Percentiles rank a stretch among this genome's conserved stretches.
Evolutionary conservation across 208 protist genomes (phyloP).

Genomic region (Crithidia thermophila): DNA sequence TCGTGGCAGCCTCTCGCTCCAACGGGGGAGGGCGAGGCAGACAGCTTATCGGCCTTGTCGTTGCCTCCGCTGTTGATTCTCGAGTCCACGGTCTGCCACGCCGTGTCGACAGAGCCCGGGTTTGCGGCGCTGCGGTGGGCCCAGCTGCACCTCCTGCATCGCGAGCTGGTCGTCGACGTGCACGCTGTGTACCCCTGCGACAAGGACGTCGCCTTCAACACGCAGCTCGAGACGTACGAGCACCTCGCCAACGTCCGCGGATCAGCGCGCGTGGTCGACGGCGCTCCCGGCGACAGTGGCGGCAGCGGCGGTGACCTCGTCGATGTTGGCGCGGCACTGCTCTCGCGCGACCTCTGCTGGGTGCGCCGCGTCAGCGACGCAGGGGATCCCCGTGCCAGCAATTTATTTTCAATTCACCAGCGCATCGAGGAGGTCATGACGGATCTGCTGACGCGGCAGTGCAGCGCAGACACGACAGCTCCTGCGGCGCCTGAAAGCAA

Average conservation of each 20-base stretch:
- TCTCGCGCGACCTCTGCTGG: conserved; percentile 29
- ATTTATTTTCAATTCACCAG: conserved; percentile 31
- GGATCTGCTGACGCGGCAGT: background rate
- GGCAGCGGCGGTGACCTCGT: background rate
- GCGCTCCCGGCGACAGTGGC: background rate
- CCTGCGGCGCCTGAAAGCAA: background rate
- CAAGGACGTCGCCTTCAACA: conserved; percentile 58
- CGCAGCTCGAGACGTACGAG: conserved; percentile 46
- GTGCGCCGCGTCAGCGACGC: conserved; percentile 45
- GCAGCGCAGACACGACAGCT: background rate
- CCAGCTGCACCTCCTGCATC: conserved; percentile 41
- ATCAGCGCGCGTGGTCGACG: conserved; percentile 12
- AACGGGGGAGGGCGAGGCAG: background rate
- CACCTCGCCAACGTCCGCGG: conserved; percentile 40
- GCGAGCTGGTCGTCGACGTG: conserved; percentile 44
- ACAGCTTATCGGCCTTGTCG: background rate
- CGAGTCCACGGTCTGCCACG: conserved; percentile 47
- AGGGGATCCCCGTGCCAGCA: conserved; percentile 32
- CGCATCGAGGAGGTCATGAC: background rate
- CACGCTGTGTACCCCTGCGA: conserved; percentile 48
- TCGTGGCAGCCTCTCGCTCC: conserved; percentile 23
- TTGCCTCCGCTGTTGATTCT: conserved; percentile 44
- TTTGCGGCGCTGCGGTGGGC: conserved; percentile 51
- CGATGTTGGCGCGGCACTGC: conserved; percentile 38
- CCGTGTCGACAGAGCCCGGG: conserved; percentile 28